Percentiles rank a stretch among this genome's conserved stretches.
These are phyloP conservation scores for Sphaerulina vaccinii DNA, from an alignment of 2,329 filamentous ascomycete genomes.

Conservation along the genomic window DNA sequence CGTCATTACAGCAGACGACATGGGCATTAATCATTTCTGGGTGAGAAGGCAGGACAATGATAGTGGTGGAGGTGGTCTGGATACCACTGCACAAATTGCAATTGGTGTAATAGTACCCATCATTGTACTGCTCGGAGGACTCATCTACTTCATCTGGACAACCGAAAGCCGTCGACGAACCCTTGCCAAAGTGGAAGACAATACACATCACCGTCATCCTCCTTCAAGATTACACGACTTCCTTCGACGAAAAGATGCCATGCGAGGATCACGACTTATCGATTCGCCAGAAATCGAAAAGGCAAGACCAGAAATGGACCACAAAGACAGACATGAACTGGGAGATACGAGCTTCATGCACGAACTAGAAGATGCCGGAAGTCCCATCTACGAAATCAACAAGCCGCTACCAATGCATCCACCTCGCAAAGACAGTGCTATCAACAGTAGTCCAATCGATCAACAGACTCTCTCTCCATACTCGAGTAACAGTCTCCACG, in stretches of 20 bases:
- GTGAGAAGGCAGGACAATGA: not conserved
- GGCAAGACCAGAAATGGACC: not conserved
- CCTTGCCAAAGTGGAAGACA: conserved; percentile 1
- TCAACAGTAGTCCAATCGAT: not conserved
- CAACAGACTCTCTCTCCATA: not conserved
- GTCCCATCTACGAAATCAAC: conserved; percentile 7
- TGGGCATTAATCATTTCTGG: not conserved
- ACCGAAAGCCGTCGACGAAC: conserved; percentile 15
- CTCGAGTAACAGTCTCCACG: not conserved
- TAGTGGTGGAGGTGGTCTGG: conserved; percentile 6
- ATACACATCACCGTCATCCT: not conserved
- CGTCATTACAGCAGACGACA: not conserved
- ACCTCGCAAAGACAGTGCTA: conserved; percentile 10
- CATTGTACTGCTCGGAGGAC: conserved; percentile 9
- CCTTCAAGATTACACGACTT: conserved; percentile 4
- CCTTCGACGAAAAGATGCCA: not conserved
- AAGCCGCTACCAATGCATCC: conserved; percentile 12
- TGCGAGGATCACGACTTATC: not conserved
- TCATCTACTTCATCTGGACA: conserved; percentile 19
- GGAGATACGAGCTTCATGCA: conserved; percentile 3
- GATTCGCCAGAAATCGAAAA: not conserved
- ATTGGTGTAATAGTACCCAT: conserved; percentile 22
- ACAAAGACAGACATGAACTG: conserved; percentile 1
- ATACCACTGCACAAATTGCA: conserved; percentile 17
- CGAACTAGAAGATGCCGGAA: conserved; percentile 4